Percentiles rank a stretch among this genome's conserved stretches.
Evolutionary conservation across 164 flowering plant species (phyloP).

Genomic region (Malania oleifera): DNA sequence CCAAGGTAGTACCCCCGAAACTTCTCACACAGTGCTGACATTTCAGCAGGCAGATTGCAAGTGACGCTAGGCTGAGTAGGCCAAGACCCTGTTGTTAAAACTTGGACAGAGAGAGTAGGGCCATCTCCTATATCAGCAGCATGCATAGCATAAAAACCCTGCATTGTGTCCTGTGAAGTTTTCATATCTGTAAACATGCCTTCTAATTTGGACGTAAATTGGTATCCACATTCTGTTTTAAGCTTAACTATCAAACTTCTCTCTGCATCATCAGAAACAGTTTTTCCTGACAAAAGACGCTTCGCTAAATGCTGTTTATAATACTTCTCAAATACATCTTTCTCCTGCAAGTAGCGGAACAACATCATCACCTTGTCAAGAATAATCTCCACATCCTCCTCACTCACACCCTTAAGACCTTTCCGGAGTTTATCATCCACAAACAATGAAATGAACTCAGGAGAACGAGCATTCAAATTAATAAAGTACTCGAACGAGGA

Average conservation of each 20-base stretch:
- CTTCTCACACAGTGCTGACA: slow-evolving; percentile 41
- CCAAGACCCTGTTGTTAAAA: slow-evolving; percentile 66
- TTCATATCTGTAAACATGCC: slow-evolving; percentile 90
- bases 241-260: slow-evolving; percentile 65
- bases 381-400: slow-evolving; percentile 55
- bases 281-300: slow-evolving; percentile 53
- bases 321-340: slow-evolving; percentile 61
- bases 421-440: slow-evolving; percentile 68
- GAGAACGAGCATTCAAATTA: slow-evolving; percentile 76
- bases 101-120: slow-evolving; percentile 65
- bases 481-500: slow-evolving; percentile 89
- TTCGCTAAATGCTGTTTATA: slow-evolving; percentile 65
- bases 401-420: slow-evolving; percentile 56
- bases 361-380: slow-evolving; percentile 70
- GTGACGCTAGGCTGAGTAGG: slow-evolving; percentile 54
- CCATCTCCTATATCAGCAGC: slow-evolving; percentile 56
- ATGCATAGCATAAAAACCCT: slow-evolving; percentile 46
- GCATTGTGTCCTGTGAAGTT: slow-evolving; percentile 74
- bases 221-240: slow-evolving; percentile 71
- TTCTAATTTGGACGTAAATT: slow-evolving; percentile 66
- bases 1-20: slow-evolving; percentile 46
- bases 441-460: slow-evolving; percentile 67
- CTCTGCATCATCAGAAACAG: slow-evolving; percentile 71
- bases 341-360: slow-evolving; percentile 66
- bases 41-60: slow-evolving; percentile 68